phyloP scores from a whole-genome alignment of 2,329 filamentous ascomycete species.

The Arthrobotrys pseudoclavata region DNA sequence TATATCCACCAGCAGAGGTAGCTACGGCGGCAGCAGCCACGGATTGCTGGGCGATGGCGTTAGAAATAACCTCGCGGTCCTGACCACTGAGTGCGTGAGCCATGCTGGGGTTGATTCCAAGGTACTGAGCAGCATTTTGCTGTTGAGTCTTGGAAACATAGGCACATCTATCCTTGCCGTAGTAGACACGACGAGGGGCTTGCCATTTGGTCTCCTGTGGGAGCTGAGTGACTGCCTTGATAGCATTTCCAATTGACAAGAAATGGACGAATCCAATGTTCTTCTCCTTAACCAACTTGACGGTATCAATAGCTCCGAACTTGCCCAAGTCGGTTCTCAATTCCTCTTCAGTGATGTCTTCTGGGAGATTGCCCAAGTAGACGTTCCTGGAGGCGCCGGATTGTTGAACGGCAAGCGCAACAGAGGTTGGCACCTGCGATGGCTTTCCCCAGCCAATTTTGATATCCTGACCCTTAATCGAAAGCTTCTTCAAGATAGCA shows the following conservation, averaged over 20 bases:
- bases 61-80: constrained; percentile 96
- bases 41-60: constrained; percentile 94
- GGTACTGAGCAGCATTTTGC: constrained; percentile 97
- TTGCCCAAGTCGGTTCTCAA: constrained; percentile 94
- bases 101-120: constrained; percentile 96
- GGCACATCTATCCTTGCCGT: constrained; percentile 97
- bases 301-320: constrained; percentile 94
- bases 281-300: constrained; percentile 98
- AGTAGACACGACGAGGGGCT: constrained; percentile 93
- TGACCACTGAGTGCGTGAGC: constrained; percentile 96
- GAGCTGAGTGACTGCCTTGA: constrained; percentile 96
- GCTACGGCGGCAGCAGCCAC: constrained; percentile 96
- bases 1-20: constrained; percentile 94
- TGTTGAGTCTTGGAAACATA: constrained; percentile 99
- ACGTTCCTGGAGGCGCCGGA: constrained; percentile 97
- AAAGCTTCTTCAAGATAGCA: constrained; percentile 99
- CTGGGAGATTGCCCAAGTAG: constrained; percentile 91
- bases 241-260: constrained; percentile 95
- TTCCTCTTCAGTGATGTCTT: constrained; percentile 91
- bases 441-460: constrained; percentile 99
- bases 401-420: constrained; percentile 96
- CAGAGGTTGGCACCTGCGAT: constrained; percentile 95
- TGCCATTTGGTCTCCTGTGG: constrained; percentile 98
- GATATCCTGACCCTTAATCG: constrained; percentile 98
- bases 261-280: constrained; percentile 98